Conservation (phyloP, 768 basidiomycete genomes). For the Pleurotus platypus region DNA sequence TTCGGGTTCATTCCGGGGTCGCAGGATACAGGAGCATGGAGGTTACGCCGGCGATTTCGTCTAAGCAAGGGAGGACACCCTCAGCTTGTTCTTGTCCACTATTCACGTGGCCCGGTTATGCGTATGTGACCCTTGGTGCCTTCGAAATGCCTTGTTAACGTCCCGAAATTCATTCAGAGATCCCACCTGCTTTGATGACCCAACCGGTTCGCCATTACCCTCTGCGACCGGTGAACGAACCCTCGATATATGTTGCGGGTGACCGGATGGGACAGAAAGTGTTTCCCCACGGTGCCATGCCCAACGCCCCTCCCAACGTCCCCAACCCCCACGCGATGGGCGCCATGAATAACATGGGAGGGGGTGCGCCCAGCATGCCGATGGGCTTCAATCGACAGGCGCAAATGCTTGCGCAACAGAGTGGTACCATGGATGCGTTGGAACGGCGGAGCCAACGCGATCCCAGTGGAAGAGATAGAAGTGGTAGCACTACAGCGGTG, state of each 20-base stretch:
- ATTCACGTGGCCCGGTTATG: conserved; percentile 58
- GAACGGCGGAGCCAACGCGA: conserved; percentile 66
- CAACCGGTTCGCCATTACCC: conserved; percentile 72
- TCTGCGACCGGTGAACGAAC: conserved; percentile 62
- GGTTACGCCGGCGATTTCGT: conserved; percentile 68
- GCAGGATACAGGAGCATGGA: conserved; percentile 59
- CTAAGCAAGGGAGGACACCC: conserved; percentile 71
- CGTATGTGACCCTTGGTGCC: conserved; percentile 41
- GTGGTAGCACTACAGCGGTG: conserved; percentile 37
- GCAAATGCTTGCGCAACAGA: conserved; percentile 73
- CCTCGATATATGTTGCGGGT: conserved; percentile 65
- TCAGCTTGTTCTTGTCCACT: conserved; percentile 74
- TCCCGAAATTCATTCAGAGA: conserved; percentile 35
- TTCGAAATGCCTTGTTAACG: neutral
- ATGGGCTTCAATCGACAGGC: conserved; percentile 38
- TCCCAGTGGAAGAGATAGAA: conserved; percentile 41
- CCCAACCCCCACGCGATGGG: conserved; percentile 18
- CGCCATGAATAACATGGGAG: conserved; percentile 12
- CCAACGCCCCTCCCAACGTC: conserved; percentile 23
- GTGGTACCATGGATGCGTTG: conserved; percentile 64
- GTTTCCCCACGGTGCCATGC: conserved; percentile 25
- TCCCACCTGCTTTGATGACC: conserved; percentile 52
- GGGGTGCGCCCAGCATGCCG: conserved; percentile 28
- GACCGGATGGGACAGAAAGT: conserved; percentile 73
- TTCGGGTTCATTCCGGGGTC: conserved; percentile 73